Evolutionary conservation across 2,329 filamentous ascomycete species (phyloP), one percentile per base, ranked within the genome.

Genomic region (Teratosphaeria pseudoeucalypti): DNA sequence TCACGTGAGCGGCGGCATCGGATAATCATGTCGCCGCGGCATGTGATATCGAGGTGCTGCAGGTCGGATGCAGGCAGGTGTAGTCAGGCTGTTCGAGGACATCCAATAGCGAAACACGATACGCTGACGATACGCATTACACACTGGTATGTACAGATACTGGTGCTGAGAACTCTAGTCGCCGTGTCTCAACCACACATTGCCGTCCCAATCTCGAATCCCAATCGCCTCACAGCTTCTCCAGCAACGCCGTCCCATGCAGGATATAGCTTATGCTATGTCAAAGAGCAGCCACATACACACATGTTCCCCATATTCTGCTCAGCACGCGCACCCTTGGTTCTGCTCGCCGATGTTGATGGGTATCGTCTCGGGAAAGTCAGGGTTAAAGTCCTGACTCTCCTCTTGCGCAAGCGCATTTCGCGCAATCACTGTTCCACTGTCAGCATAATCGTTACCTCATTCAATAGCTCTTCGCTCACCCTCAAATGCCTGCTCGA

Each of bases 321-420:
- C 52, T 39, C 60, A 99, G 79, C 94, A 99, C 69, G 92, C 86
- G 76, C 94, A 99, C 60, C 92, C 91, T 71, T 95, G 90, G 69
- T 90, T 86, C 70, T 95, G 90, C 74, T 90, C 91, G 77, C 96
- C 92, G 67, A 96, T 89, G 76, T 96, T 90, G 74, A 99, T 96
- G 75, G 96, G 95, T 77, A 99, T 97, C 56, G 92, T 92, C 73
- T 97, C 94, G 70, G 91, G 90, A 79, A 96, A 99, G 74, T 97
- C 94, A 62, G 91, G 91, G 74, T 89, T 95, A 77, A 95, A 99
- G 75, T 99, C 94, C 73, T 96, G 92, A 1, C 92, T 92, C 77
- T 97, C 94, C 78, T 99, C 94, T 77, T 99, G 94, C 19, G 90
- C 89, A 53, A 99, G 82, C 19, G 94, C 94, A 72, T 96, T 96